These are phyloP conservation scores for Neophaeococcomyces aloes DNA, from an alignment of 2,329 filamentous ascomycete genomes.

Conservation along the genomic window DNA sequence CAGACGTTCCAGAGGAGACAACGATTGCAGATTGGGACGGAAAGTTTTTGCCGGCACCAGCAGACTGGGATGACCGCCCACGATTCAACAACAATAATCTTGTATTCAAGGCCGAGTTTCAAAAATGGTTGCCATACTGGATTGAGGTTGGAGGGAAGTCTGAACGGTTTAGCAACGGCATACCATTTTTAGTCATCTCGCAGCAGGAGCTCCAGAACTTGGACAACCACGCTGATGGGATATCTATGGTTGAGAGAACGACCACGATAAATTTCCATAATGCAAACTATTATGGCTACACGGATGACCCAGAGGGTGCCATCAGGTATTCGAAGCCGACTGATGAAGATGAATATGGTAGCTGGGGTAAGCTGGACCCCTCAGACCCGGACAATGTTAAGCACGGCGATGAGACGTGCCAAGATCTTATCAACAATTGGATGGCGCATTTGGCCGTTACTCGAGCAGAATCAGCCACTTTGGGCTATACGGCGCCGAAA, in stretches of 20 bases:
- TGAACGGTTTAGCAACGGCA: neutral
- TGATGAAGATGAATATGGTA: conserved; percentile 9
- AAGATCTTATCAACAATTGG: conserved; percentile 8
- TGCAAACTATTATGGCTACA: conserved; percentile 11
- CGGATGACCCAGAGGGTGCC: neutral
- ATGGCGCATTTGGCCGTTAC: neutral
- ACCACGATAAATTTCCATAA: conserved; percentile 11
- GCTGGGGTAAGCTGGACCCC: conserved; percentile 21
- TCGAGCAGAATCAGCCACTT: neutral
- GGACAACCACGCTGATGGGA: conserved; percentile 17
- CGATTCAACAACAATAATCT: conserved; percentile 10
- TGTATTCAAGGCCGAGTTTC: neutral
- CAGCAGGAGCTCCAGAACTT: conserved; percentile 10
- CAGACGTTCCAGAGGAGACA: conserved; percentile 6
- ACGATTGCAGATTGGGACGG: conserved; percentile 35
- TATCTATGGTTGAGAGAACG: conserved; percentile 13
- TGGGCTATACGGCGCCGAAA: conserved; percentile 3
- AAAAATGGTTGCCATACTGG: neutral
- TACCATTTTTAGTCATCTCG: conserved; percentile 2
- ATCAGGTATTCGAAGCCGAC: neutral
- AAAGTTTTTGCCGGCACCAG: conserved; percentile 35
- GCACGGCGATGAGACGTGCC: conserved; percentile 26
- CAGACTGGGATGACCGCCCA: conserved; percentile 36
- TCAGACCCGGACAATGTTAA: conserved; percentile 13
- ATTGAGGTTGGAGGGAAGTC: neutral